A percentile compares a stretch with the other conserved stretches of the same genome.
Evolutionary conservation across 257 asterid species (phyloP).

Genomic region (Eucommia ulmoides): DNA sequence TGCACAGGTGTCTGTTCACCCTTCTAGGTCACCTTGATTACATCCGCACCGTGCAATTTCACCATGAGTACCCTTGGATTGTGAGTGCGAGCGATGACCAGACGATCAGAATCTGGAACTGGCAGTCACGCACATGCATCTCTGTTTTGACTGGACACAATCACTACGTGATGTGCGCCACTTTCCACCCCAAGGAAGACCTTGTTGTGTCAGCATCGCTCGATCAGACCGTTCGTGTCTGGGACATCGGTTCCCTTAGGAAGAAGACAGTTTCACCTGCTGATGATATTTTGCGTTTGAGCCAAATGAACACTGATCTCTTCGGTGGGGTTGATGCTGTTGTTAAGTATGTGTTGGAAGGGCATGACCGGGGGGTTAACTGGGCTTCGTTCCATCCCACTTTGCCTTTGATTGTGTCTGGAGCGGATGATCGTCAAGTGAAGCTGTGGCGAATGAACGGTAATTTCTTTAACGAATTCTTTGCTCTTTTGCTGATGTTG

Average conservation of each 20-base stretch:
- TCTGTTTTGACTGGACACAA: constrained; percentile 96
- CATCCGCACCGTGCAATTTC: constrained; percentile 90
- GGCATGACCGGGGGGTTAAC: constrained; percentile 95
- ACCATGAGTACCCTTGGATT: constrained; percentile 97
- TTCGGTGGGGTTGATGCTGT: constrained; percentile 99
- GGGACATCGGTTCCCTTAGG: constrained; percentile 95
- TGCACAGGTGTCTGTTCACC: constrained; percentile 90
- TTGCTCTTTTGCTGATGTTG: too few relatives aligned
- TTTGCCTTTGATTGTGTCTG: constrained; percentile 95
- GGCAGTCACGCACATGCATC: constrained; percentile 96
- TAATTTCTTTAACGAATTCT: too few relatives aligned
- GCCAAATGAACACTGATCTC: constrained; percentile 90
- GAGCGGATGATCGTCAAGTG: constrained; percentile 98
- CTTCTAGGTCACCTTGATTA: constrained; percentile 98
- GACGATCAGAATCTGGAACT: constrained; percentile 96
- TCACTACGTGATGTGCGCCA: constrained; percentile 96
- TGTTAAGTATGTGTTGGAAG: constrained; percentile 94
- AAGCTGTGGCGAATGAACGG: constrained; percentile 99
- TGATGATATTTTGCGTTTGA: constrained; percentile 73
- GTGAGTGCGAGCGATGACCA: constrained; percentile 98
- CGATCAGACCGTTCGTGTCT: constrained; percentile 97
- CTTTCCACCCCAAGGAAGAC: constrained; percentile 96
- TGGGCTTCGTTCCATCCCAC: constrained; percentile 99
- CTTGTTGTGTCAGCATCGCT: constrained; percentile 91
- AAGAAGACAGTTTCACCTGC: constrained; percentile 92